Evolutionary conservation across 2,329 filamentous ascomycete genomes (phyloP).

Genomic region (Colletotrichum destructivum): DNA sequence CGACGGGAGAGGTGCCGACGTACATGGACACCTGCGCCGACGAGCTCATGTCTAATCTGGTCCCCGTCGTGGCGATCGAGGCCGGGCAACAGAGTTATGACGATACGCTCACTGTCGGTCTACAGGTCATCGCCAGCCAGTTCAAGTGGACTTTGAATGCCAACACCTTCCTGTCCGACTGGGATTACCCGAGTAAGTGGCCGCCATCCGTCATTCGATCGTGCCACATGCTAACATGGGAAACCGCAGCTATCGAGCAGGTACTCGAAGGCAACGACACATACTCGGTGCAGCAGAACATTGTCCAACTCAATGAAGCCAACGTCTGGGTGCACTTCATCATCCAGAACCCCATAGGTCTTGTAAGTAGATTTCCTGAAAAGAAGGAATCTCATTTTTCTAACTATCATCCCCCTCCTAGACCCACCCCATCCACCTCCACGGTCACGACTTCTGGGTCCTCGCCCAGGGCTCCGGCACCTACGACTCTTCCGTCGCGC

Average conservation of each 20-base stretch:
- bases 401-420: neutral
- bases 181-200: conserved; percentile 57
- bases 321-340: conserved; percentile 53
- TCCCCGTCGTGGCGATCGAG: conserved; percentile 54
- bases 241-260: conserved; percentile 41
- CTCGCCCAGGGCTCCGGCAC: conserved; percentile 46
- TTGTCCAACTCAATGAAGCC: conserved; percentile 43
- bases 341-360: conserved; percentile 49
- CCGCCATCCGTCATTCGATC: neutral
- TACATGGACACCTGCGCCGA: conserved; percentile 52
- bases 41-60: conserved; percentile 50
- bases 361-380: conserved; percentile 23
- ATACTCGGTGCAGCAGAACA: conserved; percentile 45
- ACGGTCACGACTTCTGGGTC: conserved; percentile 59
- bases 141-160: conserved; percentile 66
- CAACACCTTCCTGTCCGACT: conserved; percentile 62
- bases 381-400: neutral
- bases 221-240: neutral
- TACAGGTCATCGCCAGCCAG: conserved; percentile 48
- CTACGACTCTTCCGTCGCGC: conserved; percentile 45
- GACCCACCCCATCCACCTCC: conserved; percentile 65
- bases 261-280: conserved; percentile 40
- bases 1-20: conserved; percentile 48
- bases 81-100: conserved; percentile 48
- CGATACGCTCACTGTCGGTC: conserved; percentile 48